Conservation (phyloP, 495 filamentous ascomycete genomes). For the Xylaria telfairii region DNA sequence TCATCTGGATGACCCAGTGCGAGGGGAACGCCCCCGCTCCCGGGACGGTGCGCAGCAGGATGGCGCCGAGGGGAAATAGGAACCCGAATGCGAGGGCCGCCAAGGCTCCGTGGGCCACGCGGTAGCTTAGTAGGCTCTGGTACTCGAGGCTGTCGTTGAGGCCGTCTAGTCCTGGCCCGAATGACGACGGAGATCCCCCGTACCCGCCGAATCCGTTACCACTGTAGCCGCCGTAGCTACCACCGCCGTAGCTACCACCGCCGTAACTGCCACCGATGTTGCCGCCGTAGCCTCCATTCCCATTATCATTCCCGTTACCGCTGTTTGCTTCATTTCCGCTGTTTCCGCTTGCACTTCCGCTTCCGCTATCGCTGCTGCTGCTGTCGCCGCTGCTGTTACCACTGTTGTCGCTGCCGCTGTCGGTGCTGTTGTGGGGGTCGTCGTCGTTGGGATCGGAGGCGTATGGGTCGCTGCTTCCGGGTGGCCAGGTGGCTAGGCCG, state of each 20-base stretch:
- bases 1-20: constrained; percentile 62
- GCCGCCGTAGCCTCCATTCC: neutral
- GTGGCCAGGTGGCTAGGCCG: neutral
- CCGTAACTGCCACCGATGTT: neutral
- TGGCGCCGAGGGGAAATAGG: constrained; percentile 61
- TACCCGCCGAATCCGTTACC: neutral
- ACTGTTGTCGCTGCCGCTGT: neutral
- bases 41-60: constrained; percentile 58
- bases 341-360: neutral
- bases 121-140: constrained; percentile 14
- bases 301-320: neutral
- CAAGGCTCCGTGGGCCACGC: constrained; percentile 50
- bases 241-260: neutral
- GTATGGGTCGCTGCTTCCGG: constrained; percentile 3
- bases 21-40: constrained; percentile 41
- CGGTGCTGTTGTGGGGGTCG: neutral
- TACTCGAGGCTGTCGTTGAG: constrained; percentile 35
- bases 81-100: constrained; percentile 53
- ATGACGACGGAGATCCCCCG: constrained; percentile 18
- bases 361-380: neutral
- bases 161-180: constrained; percentile 24
- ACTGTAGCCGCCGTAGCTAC: neutral
- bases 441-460: constrained; percentile 17
- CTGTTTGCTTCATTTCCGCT: neutral
- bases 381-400: neutral